phyloP scores from a whole-genome alignment of 805 yeast species.

The Starmerella geochares region DNA sequence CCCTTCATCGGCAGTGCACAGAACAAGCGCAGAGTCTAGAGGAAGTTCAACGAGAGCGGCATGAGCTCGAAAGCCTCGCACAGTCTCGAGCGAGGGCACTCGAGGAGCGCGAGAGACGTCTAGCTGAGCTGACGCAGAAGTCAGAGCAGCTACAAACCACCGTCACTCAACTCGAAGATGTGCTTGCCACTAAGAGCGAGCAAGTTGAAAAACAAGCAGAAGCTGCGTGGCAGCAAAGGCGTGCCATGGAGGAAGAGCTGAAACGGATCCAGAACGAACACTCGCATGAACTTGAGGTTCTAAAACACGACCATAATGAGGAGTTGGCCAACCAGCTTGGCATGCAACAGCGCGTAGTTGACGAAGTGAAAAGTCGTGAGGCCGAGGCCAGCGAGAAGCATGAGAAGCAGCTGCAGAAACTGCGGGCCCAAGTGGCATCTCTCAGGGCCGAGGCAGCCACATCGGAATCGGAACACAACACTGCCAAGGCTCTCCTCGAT shows the following conservation, averaged over 20 bases:
- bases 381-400: background rate
- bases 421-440: constrained; percentile 3
- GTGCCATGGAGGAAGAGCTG: background rate
- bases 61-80: background rate
- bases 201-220: background rate
- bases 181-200: background rate
- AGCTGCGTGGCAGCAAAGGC: constrained; percentile 4
- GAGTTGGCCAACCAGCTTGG: constrained; percentile 2
- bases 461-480: background rate
- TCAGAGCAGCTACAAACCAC: background rate
- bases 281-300: background rate
- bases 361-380: background rate
- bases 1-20: background rate
- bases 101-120: background rate
- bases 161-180: background rate
- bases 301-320: constrained; percentile 1
- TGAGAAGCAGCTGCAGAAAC: constrained; percentile 1
- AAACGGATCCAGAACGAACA: background rate
- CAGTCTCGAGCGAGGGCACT: background rate
- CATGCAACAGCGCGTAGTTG: constrained; percentile 1
- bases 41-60: background rate
- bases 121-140: background rate
- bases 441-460: constrained; percentile 1
- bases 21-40: background rate
- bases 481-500: background rate